Evolutionary conservation across 768 basidiomycete genomes (phyloP), one percentile per base, ranked within the genome.

Genomic region (Russula ochroleuca): DNA sequence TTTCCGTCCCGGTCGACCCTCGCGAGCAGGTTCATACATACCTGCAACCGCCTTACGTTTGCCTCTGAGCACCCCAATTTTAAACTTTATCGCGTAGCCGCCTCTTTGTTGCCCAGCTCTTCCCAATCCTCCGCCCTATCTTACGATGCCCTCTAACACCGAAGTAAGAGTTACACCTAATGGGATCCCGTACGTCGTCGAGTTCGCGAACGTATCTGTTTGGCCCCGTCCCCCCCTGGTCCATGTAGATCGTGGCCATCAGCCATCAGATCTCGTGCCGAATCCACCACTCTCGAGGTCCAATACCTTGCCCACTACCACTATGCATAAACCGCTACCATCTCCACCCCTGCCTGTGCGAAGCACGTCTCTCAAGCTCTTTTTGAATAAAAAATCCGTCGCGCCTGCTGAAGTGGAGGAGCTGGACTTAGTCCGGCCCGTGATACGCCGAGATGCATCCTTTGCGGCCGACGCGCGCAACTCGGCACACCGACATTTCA

Each of bases 181-280:
- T 60, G 75, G 75, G 59, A 69, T 76, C 62, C 75, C 75, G 19
- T 75, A 73, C 66, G 58, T 75, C 63, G 73, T 73, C 61, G 75
- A 75, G 59, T 76, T 75, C 63, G 71, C 73, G 57, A 73, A 74
- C 65, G 69, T 75, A 47, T 64, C 70, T 43, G 72, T 76, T 66
- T 71, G 74, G 56, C 65, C 69, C 17, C 64, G 54, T 13, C 51
- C 40, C 13, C 65, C 63, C 45, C 40, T 61, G 45, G 37, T 40
- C 9, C 50, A 54, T 54, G 40, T 45, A 50, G 56, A 57, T 10
- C 40, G 21, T 31, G 31, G 52, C 37, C 48, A 57, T 41, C 38
- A 51, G 19, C 21, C 31, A 21, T 45, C 52, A 33, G 52, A 57
- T 28, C 52, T 66, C 23, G 25, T 25, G 15, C 35, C 45, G 17